Evolutionary conservation across 768 basidiomycete genomes (phyloP).

Genomic region (Asterophora parasitica): DNA sequence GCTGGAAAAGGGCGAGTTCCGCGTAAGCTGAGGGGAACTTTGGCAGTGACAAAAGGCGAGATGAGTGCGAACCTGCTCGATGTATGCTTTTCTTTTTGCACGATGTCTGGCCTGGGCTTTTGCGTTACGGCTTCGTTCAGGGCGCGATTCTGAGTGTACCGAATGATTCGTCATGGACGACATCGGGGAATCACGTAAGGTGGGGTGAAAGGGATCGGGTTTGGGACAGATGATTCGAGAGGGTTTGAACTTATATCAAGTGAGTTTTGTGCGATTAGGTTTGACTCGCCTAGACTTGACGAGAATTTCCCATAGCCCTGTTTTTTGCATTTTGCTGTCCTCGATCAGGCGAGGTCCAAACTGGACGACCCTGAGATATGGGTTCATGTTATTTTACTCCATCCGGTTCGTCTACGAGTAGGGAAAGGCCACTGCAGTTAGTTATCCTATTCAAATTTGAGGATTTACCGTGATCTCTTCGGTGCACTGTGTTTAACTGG

Average conservation of each 20-base stretch:
- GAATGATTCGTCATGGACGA: constrained; percentile 55
- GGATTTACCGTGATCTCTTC: constrained; percentile 5
- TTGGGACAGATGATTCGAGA: constrained; percentile 34
- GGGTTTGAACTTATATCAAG: constrained; percentile 36
- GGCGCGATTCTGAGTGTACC: constrained; percentile 51
- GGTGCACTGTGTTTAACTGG: constrained; percentile 17
- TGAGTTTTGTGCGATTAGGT: constrained; percentile 30
- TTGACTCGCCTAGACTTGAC: constrained; percentile 24
- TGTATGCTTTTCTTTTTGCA: constrained; percentile 90
- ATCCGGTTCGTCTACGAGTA: constrained; percentile 11
- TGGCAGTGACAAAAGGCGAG: constrained; percentile 11
- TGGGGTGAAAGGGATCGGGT: constrained; percentile 47
- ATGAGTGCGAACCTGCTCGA: constrained; percentile 62
- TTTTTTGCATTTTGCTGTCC: constrained; percentile 42
- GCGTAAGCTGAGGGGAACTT: background rate
- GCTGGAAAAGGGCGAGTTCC: constrained; percentile 33
- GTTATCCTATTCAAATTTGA: background rate
- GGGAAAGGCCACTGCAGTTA: constrained; percentile 5
- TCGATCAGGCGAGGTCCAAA: constrained; percentile 38
- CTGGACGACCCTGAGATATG: constrained; percentile 33
- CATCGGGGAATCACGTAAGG: constrained; percentile 53
- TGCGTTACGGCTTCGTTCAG: constrained; percentile 83
- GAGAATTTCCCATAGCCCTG: constrained; percentile 28
- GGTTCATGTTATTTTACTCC: constrained; percentile 16
- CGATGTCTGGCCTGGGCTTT: constrained; percentile 87